phyloP scores from a whole-genome alignment of 805 yeast genomes.

The Saturnispora hagleri region DNA sequence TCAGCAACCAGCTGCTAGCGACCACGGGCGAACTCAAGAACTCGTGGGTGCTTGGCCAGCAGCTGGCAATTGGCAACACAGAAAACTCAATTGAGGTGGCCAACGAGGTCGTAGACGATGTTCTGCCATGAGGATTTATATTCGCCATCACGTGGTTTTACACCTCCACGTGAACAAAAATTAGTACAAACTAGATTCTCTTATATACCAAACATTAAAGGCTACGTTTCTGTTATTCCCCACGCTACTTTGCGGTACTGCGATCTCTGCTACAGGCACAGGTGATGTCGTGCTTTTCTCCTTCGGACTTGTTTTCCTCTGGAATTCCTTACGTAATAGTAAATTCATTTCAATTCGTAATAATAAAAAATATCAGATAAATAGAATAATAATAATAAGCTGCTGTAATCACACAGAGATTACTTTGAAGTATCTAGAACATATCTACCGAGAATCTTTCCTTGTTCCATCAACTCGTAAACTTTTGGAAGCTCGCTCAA shows the following conservation, averaged over 20 bases:
- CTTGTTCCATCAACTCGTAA: constrained; percentile 74
- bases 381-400: not conserved
- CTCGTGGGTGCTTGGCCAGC: not conserved
- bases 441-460: constrained; percentile 81
- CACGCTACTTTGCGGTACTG: too few relatives aligned
- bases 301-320: not conserved
- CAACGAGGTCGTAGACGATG: not conserved
- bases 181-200: too few relatives aligned
- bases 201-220: too few relatives aligned
- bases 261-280: too few relatives aligned
- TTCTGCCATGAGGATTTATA: not conserved
- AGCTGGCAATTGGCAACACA: not conserved
- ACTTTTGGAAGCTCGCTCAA: constrained; percentile 62
- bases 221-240: too few relatives aligned
- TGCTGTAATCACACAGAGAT: constrained; percentile 7
- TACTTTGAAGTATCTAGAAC: constrained; percentile 72
- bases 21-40: not conserved
- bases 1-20: not conserved
- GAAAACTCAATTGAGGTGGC: not conserved
- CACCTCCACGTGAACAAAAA: not conserved
- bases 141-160: not conserved
- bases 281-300: too few relatives aligned
- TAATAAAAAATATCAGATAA: not conserved
- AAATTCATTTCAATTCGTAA: constrained; percentile 1
- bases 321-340: not conserved